Evolutionary conservation across 1,139 yeast genomes (phyloP), one percentile per base, ranked within the genome.

Genomic region (Zygosaccharomyces sapae): DNA sequence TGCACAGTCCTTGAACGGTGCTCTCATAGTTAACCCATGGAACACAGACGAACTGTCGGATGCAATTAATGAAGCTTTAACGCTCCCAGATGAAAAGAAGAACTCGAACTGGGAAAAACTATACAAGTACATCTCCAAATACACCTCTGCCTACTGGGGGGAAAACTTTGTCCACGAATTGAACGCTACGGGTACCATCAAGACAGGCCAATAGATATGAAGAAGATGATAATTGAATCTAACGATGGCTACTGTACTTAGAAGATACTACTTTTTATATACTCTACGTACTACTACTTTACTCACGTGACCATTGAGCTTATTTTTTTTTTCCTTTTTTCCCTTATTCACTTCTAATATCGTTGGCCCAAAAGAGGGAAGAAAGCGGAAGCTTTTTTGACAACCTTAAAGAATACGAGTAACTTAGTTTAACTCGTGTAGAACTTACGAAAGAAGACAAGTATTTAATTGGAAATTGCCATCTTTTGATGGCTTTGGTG

Each of bases 1-100:
- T n/a, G 97, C 98, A 0, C 99, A 92, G 69, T 84, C 95, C 0
- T 73, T 92, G 54, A 92, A 92, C 63, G 98, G 99, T 22, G 89
- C 96, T 1, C 68, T 92, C 19, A 82, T 92, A 52, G 96, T 92
- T 29, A 92, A 92, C 63, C 99, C 99, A 2, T 92, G 99, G 99
- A 92, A 90, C 66, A 90, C 92, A 13, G 98, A 94, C 58, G 98
- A 94, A 58, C 70, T 92, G 62, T 81, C 95, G 31, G 86, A 80
- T 42, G 85, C 97, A 1, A 85, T 92, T 48, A 76, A 83, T 60
- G 97, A 90, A 64, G 84, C 96, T 36, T 75, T 92, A 59, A 88
- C 96, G 0, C 71, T 92, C 66, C 86, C 95, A 2, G 79, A 78
- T 33, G 97, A 88, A 59, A 87, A 86, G 73, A 80, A 80, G 59